These are phyloP conservation scores for Pyricularia pennisetigena DNA, from an alignment of 2,329 filamentous ascomycete species.

Conservation along the genomic window DNA sequence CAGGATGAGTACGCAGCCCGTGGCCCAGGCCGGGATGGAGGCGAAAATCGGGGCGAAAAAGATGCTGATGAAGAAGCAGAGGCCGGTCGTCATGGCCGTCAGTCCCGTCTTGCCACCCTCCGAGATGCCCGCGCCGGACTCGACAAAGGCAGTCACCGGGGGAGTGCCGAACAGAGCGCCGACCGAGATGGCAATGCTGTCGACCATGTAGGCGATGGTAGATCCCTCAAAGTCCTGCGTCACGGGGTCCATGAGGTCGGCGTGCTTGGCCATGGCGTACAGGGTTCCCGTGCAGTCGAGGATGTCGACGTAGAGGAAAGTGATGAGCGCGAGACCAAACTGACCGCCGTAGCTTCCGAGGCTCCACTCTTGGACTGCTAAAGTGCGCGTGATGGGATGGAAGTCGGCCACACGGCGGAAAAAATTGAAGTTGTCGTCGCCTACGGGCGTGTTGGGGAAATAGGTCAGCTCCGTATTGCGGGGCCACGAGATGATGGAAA, in stretches of 20 bases:
- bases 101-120: conserved; percentile 79
- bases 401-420: conserved; percentile 84
- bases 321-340: conserved; percentile 76
- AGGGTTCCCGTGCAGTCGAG: conserved; percentile 79
- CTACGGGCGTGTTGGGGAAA: conserved; percentile 64
- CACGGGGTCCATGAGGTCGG: conserved; percentile 66
- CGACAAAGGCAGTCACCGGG: conserved; percentile 79
- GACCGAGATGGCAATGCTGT: conserved; percentile 69
- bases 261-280: conserved; percentile 84
- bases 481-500: conserved; percentile 85
- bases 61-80: conserved; percentile 79
- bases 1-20: conserved; percentile 76
- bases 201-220: conserved; percentile 73
- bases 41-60: conserved; percentile 90
- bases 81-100: conserved; percentile 67
- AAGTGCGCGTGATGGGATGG: conserved; percentile 60
- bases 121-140: conserved; percentile 82
- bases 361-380: conserved; percentile 67
- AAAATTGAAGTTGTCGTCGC: conserved; percentile 67
- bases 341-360: conserved; percentile 59
- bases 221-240: conserved; percentile 86
- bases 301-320: conserved; percentile 86
- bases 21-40: conserved; percentile 82
- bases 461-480: conserved; percentile 66
- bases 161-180: conserved; percentile 69